Percentiles rank a stretch among this genome's conserved stretches.
Conservation (phyloP, 2,329 filamentous ascomycete species). For the Xylariomycetidae sp. region DNA sequence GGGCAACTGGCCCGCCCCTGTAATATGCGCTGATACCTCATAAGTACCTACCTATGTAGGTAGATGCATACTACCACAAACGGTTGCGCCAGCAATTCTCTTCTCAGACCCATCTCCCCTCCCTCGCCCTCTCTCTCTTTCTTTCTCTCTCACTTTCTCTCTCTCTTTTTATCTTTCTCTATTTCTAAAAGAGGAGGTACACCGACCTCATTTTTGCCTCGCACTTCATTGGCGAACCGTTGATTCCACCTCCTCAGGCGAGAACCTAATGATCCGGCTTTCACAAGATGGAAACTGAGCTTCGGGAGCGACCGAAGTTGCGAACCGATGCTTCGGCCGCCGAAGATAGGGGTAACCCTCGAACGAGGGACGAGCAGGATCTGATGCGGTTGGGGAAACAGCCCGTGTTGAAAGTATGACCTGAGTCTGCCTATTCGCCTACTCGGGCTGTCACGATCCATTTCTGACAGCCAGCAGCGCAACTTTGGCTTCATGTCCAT, state of each 20-base stretch:
- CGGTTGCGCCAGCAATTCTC: too few relatives aligned
- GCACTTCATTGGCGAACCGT: too few relatives aligned
- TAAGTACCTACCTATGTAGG: too few relatives aligned
- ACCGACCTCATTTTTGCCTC: neutral
- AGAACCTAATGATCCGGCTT: neutral
- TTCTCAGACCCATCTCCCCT: too few relatives aligned
- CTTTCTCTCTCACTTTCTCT: neutral
- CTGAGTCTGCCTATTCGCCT: too few relatives aligned
- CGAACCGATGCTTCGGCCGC: neutral
- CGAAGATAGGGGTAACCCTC: neutral
- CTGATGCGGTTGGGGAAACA: slow-evolving; percentile 8
- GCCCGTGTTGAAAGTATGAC: slow-evolving; percentile 3
- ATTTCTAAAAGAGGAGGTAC: neutral
- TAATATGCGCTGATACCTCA: too few relatives aligned
- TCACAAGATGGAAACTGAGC: neutral
- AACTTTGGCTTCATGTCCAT: slow-evolving; percentile 12
- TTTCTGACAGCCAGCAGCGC: slow-evolving; percentile 4
- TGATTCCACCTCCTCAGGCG: too few relatives aligned
- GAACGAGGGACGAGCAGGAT: slow-evolving; percentile 6
- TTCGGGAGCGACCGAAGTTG: neutral
- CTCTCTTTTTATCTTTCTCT: too few relatives aligned
- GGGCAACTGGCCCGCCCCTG: too few relatives aligned
- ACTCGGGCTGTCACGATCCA: neutral
- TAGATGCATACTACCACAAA: too few relatives aligned
- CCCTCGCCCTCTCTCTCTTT: neutral